Conservation (phyloP, 495 filamentous ascomycete genomes). For the Clavariopsis aquatica region DNA sequence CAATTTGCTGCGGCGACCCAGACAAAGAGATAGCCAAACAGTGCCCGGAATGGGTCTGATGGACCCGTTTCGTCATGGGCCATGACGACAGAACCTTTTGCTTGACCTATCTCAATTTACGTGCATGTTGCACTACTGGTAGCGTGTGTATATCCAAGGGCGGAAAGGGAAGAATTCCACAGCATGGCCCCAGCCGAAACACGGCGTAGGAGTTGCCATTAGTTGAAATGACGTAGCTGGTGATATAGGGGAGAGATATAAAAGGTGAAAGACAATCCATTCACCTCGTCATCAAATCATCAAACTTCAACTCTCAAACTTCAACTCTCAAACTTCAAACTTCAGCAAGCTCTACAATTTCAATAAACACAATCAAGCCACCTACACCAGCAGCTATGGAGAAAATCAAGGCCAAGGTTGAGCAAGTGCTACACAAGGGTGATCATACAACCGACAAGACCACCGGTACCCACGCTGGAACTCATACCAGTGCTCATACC, state of each 20-base stretch:
- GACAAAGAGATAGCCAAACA: neutral
- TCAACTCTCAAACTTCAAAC: neutral
- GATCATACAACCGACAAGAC: conserved; percentile 12
- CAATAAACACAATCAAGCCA: conserved; percentile 6
- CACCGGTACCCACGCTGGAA: conserved; percentile 22
- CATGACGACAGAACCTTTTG: neutral
- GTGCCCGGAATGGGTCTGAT: neutral
- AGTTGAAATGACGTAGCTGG: conserved; percentile 7
- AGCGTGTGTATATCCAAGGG: neutral
- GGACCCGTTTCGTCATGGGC: neutral
- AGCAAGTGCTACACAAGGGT: conserved; percentile 31
- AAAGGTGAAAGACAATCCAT: neutral
- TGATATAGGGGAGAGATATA: neutral
- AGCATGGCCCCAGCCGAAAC: neutral
- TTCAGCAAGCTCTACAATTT: neutral
- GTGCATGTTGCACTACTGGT: neutral
- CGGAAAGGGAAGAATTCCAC: neutral
- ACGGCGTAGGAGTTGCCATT: neutral
- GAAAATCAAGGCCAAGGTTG: conserved; percentile 36
- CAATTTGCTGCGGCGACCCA: neutral
- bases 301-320: too few relatives aligned
- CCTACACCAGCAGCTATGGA: conserved; percentile 25
- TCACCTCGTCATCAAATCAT: too few relatives aligned
- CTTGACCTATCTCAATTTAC: neutral
- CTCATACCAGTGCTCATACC: conserved; percentile 25